phyloP scores from a whole-genome alignment of 2,329 filamentous ascomycete genomes.

The Nigrospora oryzae region DNA sequence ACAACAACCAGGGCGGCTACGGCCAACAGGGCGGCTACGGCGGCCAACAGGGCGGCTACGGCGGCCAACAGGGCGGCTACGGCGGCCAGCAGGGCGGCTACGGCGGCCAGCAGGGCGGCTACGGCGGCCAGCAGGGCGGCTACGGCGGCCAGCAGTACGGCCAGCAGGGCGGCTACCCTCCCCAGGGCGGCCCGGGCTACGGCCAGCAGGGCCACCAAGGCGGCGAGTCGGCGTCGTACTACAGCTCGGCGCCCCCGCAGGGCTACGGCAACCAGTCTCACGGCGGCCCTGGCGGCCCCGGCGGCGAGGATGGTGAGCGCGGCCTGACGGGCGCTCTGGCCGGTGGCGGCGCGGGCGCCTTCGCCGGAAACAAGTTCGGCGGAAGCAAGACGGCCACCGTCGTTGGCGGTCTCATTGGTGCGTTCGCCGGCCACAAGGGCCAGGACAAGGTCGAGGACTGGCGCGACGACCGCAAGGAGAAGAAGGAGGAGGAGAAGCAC shows the following conservation, averaged over 20 bases:
- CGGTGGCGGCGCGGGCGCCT: conserved; percentile 29
- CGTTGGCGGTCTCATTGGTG: conserved; percentile 30
- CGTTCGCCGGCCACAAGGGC: conserved; percentile 31
- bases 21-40: not conserved
- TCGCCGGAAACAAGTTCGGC: conserved; percentile 30
- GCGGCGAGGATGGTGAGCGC: conserved; percentile 25
- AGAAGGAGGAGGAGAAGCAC: conserved; percentile 19
- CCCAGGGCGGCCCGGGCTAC: not conserved
- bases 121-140: not conserved
- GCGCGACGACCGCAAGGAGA: conserved; percentile 18
- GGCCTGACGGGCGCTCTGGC: conserved; percentile 30
- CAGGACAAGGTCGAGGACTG: conserved; percentile 29
- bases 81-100: not conserved
- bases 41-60: not conserved
- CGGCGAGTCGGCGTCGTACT: not conserved
- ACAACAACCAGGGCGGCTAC: conserved; percentile 1
- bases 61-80: not conserved
- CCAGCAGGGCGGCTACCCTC: not conserved
- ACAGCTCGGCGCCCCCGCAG: not conserved
- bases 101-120: not conserved
- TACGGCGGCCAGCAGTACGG: not conserved
- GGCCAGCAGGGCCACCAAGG: not conserved
- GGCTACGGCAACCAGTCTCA: conserved; percentile 1
- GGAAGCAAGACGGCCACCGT: conserved; percentile 15
- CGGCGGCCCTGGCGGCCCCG: conserved; percentile 11